Evolutionary conservation across 2,329 filamentous ascomycete genomes (phyloP), one percentile per base, ranked within the genome.

Genomic region (Epichloe uncinata): DNA sequence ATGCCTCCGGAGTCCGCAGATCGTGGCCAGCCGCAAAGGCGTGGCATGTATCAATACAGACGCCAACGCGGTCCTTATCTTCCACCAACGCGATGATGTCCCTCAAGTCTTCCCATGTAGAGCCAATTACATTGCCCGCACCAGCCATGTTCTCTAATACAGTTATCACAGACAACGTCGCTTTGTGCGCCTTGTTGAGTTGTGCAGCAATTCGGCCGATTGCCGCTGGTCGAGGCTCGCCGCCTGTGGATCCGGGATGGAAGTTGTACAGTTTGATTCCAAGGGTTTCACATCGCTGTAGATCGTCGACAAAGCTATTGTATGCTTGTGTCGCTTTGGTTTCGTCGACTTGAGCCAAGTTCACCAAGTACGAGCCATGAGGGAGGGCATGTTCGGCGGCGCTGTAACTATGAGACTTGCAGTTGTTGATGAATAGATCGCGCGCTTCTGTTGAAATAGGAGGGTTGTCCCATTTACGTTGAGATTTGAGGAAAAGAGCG

Each of bases 41-140:
- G 67, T 98, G 93, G 68, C 93, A 98, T 0, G 93, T 98, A 64
- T 98, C 93, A 50, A 98, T 81, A 66, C 93, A 98, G 16, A 98
- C 89, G 43, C 91, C 93, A 2, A 98, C 83, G 34, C 93, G 81
- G 42, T 72, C 66, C 69, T 95, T 94, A 64, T 95, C 81, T 20
- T 89, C 77, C 26, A 97, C 79, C 8, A 81, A 73, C 13, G 76
- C 76, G 57, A 98, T 94, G 55, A 96, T 87, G 60, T 89, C 85
- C 12, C 84, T 76, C 44, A 98, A 75, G 59, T 98, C 91, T 63
- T 90, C 82, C 63, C 95, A 95, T 1, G 77, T 82, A 15, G 81
- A 83, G 33, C 93, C 93, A 47, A 98, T 81, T 4, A 94, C 83
- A 59, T 93, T 95, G 47, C 90, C 90, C 49, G 80, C 78, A 3